Conservation (phyloP, 192 early-diverging fungal genomes). For the Mortierella alpina region DNA sequence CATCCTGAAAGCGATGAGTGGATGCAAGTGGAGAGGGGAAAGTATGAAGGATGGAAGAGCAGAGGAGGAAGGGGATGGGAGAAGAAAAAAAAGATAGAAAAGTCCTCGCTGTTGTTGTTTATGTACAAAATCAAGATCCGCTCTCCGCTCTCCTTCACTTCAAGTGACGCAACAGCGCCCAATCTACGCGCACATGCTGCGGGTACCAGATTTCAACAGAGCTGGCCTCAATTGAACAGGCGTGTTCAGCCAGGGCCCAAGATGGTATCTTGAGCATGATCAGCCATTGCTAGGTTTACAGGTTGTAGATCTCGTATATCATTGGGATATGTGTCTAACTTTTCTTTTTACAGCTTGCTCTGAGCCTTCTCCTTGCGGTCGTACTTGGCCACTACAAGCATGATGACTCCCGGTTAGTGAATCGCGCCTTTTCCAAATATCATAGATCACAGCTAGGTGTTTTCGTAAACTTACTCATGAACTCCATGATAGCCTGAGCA, state of each 20-base stretch:
- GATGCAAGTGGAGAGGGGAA: background rate
- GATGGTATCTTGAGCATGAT: no score
- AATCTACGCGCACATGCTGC: no score
- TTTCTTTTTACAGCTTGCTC: slow-evolving; percentile 29
- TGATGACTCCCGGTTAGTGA: background rate
- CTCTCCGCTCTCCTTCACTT: no score
- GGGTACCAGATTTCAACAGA: no score
- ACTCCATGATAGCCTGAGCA: slow-evolving; percentile 57
- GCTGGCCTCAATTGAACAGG: no score
- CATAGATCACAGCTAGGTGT: background rate
- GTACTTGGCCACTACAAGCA: slow-evolving; percentile 16
- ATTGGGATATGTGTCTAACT: background rate
- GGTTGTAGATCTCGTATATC: no score
- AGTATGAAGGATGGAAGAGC: background rate
- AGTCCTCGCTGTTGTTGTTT: background rate
- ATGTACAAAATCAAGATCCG: background rate
- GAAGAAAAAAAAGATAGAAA: background rate
- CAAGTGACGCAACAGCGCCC: no score
- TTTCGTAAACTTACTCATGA: slow-evolving; percentile 48
- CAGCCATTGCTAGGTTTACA: no score
- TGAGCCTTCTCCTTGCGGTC: slow-evolving; percentile 13
- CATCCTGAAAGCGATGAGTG: background rate
- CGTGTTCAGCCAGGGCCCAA: no score
- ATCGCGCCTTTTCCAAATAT: slow-evolving; percentile 1
- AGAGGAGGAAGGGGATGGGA: background rate